phyloP scores from a whole-genome alignment of 805 yeast species.

The Priceomyces melissophilus region DNA sequence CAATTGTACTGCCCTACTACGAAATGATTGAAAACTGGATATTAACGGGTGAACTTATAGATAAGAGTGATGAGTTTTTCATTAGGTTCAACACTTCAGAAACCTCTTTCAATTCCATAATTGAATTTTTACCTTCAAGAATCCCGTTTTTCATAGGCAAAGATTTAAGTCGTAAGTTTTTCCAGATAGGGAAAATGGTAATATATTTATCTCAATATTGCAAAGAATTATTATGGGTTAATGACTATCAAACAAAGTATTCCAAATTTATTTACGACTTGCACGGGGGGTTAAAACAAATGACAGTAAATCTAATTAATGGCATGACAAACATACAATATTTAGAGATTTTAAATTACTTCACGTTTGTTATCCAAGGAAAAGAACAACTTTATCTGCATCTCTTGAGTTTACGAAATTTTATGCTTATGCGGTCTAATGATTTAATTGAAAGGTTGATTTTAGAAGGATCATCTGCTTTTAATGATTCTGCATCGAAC shows the following conservation, averaged over 20 bases:
- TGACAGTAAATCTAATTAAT: slow-evolving; percentile 33
- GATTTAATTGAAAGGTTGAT: slow-evolving; percentile 75
- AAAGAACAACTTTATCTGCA: slow-evolving; percentile 52
- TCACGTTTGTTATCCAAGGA: slow-evolving; percentile 47
- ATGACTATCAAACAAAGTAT: slow-evolving; percentile 36
- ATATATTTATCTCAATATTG: slow-evolving; percentile 64
- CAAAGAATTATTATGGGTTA: slow-evolving; percentile 64
- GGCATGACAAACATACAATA: slow-evolving; percentile 41
- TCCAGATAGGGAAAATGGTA: slow-evolving; percentile 69
- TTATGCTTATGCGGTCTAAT: slow-evolving; percentile 70
- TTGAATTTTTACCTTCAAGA: slow-evolving; percentile 26
- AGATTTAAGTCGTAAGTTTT: slow-evolving; percentile 43
- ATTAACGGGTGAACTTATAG: slow-evolving; percentile 57
- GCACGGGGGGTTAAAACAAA: slow-evolving; percentile 30
- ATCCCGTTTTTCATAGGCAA: slow-evolving; percentile 46
- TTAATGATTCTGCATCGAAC: slow-evolving; percentile 60
- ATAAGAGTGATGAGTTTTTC: slow-evolving; percentile 62
- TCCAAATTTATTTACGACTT: slow-evolving; percentile 25
- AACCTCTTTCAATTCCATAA: slow-evolving; percentile 31
- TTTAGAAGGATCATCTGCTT: slow-evolving; percentile 46
- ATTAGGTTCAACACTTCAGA: slow-evolving; percentile 31
- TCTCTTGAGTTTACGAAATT: slow-evolving; percentile 58
- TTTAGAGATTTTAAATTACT: slow-evolving; percentile 48
- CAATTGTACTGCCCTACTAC: slow-evolving; percentile 56
- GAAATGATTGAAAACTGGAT: slow-evolving; percentile 66